Evolutionary conservation across 192 early-diverging fungal species (phyloP), one percentile per base, ranked within the genome.

Genomic region (Backusella macrospora): DNA sequence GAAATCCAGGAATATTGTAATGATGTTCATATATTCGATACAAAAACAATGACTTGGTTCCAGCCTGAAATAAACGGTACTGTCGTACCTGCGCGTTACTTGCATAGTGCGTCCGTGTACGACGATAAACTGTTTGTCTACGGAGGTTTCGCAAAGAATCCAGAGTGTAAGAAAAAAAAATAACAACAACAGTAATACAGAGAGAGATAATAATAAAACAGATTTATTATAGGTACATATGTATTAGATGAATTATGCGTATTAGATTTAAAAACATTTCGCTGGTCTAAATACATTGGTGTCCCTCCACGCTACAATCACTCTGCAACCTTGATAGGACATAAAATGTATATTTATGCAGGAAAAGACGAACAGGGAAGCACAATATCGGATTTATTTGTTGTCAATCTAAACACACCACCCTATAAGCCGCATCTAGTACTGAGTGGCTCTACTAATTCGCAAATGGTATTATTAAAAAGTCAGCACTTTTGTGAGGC

Each of bases 401-500:
- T 77, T 21, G 80, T 89, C 45, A 83, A 90, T 65, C 74, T 90
- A 38, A 59, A 70, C 26, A 81, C 80, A 7, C 74, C 78, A 13
- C 55, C 65, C 3, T 79, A 79, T 43, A 77, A 75, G 16, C 80
- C 78, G 3, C 80, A 87, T 47, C 71, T 78, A n/a, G 76, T 82
- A 12, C 66, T 82, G 5, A 71, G 69, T 34, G 80, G 76, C 12
- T 47, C 72, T 16, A 75, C 81, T 34, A 80, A 75, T 46, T 76
- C 77, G 5, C 76, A 79, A n/a, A 79, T 88, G 37, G 87, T 87
- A 2, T 71, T 86, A 5, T 73, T 85, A 23, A 83, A 85, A 65
- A 87, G 86, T 21, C 89, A 90, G 65, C 89, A 89, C 69, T 88
- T 88, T 75, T 85, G 82, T 38, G 85, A 90, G 65, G 75, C 87